phyloP scores from a whole-genome alignment of 148 eudicot species.

The Fagopyrum esculentum region DNA sequence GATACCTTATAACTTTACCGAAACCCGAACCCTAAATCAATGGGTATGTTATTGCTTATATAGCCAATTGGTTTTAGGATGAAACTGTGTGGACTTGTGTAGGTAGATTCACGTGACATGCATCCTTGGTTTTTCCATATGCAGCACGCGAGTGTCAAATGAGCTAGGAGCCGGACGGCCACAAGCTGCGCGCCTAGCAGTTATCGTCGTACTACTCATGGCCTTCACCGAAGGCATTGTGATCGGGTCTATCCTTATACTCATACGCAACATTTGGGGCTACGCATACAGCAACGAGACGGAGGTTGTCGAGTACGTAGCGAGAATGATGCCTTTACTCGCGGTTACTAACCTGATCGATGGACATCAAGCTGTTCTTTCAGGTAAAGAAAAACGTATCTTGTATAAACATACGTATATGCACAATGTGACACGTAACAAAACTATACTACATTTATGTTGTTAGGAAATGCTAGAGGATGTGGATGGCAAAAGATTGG shows the following conservation, averaged over 20 bases:
- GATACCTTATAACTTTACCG: no score
- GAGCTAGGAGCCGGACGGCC: conserved; percentile 65
- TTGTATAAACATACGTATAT: background rate
- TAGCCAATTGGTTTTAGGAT: no score
- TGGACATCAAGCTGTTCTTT: conserved; percentile 56
- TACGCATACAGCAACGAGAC: conserved; percentile 47
- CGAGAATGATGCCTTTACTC: conserved; percentile 35
- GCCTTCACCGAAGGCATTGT: conserved; percentile 36
- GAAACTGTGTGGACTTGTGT: no score
- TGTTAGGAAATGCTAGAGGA: conserved; percentile 62
- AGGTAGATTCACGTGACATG: background rate
- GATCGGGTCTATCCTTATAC: conserved; percentile 23
- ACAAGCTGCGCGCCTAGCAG: conserved; percentile 44
- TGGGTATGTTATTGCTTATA: no score
- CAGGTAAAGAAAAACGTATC: conserved; percentile 25
- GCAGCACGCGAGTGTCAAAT: conserved; percentile 56
- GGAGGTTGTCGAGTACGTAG: conserved; percentile 45
- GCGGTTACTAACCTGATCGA: conserved; percentile 19
- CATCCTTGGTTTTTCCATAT: background rate
- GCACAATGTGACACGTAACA: background rate
- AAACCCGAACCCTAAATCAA: no score
- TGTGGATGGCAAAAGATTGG: conserved; percentile 76
- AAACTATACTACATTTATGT: background rate
- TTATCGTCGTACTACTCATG: conserved; percentile 29
- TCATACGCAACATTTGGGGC: conserved; percentile 51